Conservation (phyloP, 176 grass and related monocot genomes). For the Musa itinerans region DNA sequence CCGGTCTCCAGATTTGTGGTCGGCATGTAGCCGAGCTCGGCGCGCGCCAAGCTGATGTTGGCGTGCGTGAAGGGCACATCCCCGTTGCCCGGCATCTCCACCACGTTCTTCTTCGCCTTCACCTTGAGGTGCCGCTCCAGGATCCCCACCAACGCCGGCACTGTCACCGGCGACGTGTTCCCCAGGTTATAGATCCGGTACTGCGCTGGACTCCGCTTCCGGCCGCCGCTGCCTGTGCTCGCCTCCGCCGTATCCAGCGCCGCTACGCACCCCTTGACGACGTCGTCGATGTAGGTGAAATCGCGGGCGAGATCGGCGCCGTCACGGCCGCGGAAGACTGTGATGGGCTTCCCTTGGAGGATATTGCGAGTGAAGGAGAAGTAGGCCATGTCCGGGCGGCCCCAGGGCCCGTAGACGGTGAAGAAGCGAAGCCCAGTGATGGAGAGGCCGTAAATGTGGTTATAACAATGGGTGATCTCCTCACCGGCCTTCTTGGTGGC, state of each 20-base stretch:
- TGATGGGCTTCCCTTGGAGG: conserved; percentile 82
- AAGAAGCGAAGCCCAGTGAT: conserved; percentile 80
- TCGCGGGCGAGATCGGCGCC: conserved; percentile 41
- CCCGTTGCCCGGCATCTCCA: conserved; percentile 88
- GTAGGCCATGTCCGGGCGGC: conserved; percentile 88
- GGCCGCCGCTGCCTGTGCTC: conserved; percentile 74
- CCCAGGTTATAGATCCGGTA: too few relatives aligned
- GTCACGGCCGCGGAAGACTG: conserved; percentile 62
- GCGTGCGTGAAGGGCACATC: conserved; percentile 77
- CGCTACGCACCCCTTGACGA: conserved; percentile 70
- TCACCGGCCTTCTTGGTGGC: conserved; percentile 97
- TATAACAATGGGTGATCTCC: conserved; percentile 90
- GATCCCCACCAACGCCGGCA: conserved; percentile 67
- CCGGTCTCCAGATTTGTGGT: too few relatives aligned
- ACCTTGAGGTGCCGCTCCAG: conserved; percentile 70
- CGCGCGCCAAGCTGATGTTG: too few relatives aligned
- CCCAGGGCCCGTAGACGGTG: conserved; percentile 80
- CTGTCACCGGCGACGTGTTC: conserved; percentile 60
- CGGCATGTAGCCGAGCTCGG: too few relatives aligned
- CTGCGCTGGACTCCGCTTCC: conserved; percentile 35
- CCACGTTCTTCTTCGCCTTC: conserved; percentile 63
- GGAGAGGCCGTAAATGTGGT: conserved; percentile 90
- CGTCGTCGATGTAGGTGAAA: conserved; percentile 38
- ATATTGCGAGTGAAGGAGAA: conserved; percentile 87
- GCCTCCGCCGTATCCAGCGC: conserved; percentile 58